Base-by-base conservation (phyloP, 2,329 filamentous ascomycete genomes). In the Sordariomycetes sp. region DNA sequence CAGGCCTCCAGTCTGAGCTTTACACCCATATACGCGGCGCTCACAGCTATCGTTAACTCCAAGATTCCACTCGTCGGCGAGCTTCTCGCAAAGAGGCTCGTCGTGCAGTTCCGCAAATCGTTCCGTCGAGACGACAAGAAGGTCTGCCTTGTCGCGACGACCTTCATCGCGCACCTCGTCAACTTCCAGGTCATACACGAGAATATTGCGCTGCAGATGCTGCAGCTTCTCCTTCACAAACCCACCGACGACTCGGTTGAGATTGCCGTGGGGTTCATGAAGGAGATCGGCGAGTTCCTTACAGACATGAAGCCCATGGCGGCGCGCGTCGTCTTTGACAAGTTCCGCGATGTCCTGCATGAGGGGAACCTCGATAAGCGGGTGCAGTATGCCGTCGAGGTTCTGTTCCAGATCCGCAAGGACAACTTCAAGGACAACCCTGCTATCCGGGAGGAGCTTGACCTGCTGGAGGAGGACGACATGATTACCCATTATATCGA, bases 381-480 rank as follows among this genome's bases (percentile, higher is more conserved):
- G 62, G 91, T 92, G n/a, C 94, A 99, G 72, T 99, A 97, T 72
- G 96, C 96, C 89, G 92, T 99, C 58, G 94, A 99, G 70, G 94
- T 97, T 6, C 74, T 99, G 51, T 99, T 99, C 69, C 91, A 99
- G 73, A 87, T 96, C 58, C 83, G 94, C 61, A 96, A 96, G 72
- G 92, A 97, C 72, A 87, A 87, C 65, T 99, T 95, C 77, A 96
- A 96, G 74, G 90, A 97, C 65, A 90, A 97, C 65, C 90, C 86
- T 20, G 86, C 90, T 0, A 76, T 97, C 64, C 91, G 85, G 69
- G 91, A 96, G 67, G 94, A 99, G 68, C 75, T 99, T 58, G 94
- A 99, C 70, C 71, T 99, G 52, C 89, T 99, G 10, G 92, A 97
- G 71, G 94, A 99, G 71, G 92, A 97, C 69, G 94, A 99, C 66